These are phyloP conservation scores for Combretum micranthum DNA, from an alignment of 345 rosid species.

Conservation along the genomic window DNA sequence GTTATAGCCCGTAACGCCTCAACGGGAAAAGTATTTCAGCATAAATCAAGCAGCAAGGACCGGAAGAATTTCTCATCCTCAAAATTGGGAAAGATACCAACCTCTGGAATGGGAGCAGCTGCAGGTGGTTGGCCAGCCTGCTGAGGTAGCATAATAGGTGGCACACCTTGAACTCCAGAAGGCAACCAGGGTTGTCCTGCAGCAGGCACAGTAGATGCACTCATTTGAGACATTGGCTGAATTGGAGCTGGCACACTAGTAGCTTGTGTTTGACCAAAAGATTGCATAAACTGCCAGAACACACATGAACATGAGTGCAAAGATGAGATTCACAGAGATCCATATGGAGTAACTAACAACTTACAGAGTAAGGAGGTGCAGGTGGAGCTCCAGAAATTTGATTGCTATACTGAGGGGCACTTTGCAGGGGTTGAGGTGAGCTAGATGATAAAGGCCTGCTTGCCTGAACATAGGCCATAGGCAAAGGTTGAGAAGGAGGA, in stretches of 20 bases:
- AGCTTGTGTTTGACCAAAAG: slow-evolving; percentile 64
- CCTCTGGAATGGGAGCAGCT: slow-evolving; percentile 39
- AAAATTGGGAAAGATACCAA: slow-evolving; percentile 13
- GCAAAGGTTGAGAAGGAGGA: slow-evolving; percentile 44
- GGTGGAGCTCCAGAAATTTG: slow-evolving; percentile 41
- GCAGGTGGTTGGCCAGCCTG: slow-evolving; percentile 54
- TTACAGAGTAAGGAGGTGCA: slow-evolving; percentile 53
- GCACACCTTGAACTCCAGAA: slow-evolving; percentile 40
- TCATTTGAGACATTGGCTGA: slow-evolving; percentile 57
- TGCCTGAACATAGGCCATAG: slow-evolving; percentile 48
- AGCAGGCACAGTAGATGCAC: slow-evolving; percentile 29
- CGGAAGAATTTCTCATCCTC: neutral
- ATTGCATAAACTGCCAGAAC: slow-evolving; percentile 43
- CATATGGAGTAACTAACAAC: slow-evolving; percentile 15
- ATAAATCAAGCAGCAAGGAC: neutral
- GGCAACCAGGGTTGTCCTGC: slow-evolving; percentile 63
- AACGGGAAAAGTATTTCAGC: neutral
- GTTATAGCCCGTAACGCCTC: too few species aligned
- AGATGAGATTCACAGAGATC: slow-evolving; percentile 3
- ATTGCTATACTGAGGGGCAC: slow-evolving; percentile 24
- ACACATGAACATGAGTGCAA: slow-evolving; percentile 12
- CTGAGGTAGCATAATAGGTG: slow-evolving; percentile 39
- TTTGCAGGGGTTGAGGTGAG: slow-evolving; percentile 44
- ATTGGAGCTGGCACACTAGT: slow-evolving; percentile 35
- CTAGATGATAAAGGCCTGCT: slow-evolving; percentile 52